Percentiles rank a stretch among this genome's conserved stretches.
These are phyloP conservation scores for Mucor plumbeus DNA, from an alignment of 371 early-diverging fungal species.

Conservation along the genomic window DNA sequence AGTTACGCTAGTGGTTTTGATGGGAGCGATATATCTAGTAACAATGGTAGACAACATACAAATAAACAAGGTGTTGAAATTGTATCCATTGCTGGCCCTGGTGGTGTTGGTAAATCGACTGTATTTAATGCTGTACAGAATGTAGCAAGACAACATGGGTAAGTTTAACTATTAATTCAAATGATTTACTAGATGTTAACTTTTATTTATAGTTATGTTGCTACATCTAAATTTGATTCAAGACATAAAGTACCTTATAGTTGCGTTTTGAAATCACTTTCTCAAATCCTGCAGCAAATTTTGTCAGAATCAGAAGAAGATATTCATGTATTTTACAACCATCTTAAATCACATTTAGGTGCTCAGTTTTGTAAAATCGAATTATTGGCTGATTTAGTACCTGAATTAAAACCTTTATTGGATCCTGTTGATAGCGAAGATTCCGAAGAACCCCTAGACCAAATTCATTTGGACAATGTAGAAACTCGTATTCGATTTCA, in stretches of 20 bases:
- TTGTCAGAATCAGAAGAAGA: conserved; percentile 51
- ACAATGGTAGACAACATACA: conserved; percentile 8
- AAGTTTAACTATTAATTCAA: not conserved
- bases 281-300: conserved; percentile 51
- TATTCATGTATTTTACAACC: conserved; percentile 38
- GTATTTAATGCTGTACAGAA: conserved; percentile 43
- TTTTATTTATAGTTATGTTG: conserved; percentile 39
- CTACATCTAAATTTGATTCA: conserved; percentile 45
- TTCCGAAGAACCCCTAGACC: conserved; percentile 19
- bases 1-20: conserved; percentile 41
- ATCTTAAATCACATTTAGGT: conserved; percentile 38
- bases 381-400: conserved; percentile 43
- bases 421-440: conserved; percentile 30
- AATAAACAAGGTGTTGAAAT: conserved; percentile 37
- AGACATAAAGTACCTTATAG: conserved; percentile 48
- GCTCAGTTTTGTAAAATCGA: conserved; percentile 44
- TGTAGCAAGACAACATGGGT: conserved; percentile 49
- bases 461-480: conserved; percentile 40
- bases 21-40: conserved; percentile 40
- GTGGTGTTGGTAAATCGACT: conserved; percentile 54
- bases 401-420: conserved; percentile 45
- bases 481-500: conserved; percentile 49
- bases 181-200: not conserved
- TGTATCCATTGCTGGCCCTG: conserved; percentile 45
- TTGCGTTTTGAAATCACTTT: conserved; percentile 41